These are phyloP conservation scores for Scheffersomyces lignicola DNA, from an alignment of 1,139 yeast genomes.

Conservation along the genomic window DNA sequence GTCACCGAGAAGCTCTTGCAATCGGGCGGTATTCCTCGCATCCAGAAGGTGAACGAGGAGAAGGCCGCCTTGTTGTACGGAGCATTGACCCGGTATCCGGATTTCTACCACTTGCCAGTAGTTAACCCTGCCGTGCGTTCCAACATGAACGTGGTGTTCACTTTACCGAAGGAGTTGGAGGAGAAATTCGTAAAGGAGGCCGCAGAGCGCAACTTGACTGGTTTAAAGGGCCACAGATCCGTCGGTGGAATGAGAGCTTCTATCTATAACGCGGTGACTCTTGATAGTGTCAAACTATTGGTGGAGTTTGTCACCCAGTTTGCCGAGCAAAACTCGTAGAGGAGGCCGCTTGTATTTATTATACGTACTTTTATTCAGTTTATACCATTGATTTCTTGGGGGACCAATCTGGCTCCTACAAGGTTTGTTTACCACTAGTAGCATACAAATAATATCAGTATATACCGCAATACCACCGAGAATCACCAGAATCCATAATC, in stretches of 20 bases:
- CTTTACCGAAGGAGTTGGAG: constrained; percentile 62
- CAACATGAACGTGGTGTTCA: constrained; percentile 91
- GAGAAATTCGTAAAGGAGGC: constrained; percentile 62
- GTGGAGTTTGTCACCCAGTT: constrained; percentile 63
- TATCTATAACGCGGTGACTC: constrained; percentile 80
- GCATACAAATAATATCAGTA: too few species aligned
- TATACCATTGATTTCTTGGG: too few species aligned
- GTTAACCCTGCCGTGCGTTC: constrained; percentile 60
- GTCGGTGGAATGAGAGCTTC: constrained; percentile 98
- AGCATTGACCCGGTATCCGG: constrained; percentile 65
- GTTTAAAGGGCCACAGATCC: constrained; percentile 93
- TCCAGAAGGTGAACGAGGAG: constrained; percentile 55
- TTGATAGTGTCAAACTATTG: constrained; percentile 61
- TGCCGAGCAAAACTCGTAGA: constrained; percentile 34
- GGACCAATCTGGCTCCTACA: too few species aligned
- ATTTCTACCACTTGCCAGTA: constrained; percentile 67
- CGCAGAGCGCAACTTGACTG: constrained; percentile 53
- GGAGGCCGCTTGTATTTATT: neutral
- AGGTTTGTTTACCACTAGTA: too few species aligned
- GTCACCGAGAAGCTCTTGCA: constrained; percentile 64
- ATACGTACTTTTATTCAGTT: too few species aligned
- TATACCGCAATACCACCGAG: too few species aligned
- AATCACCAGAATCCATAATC: too few species aligned
- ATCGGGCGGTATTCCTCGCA: constrained; percentile 57
- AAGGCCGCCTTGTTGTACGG: constrained; percentile 66